Evolutionary conservation across 164 flowering plant genomes (phyloP).

Genomic region (Sedum album): DNA sequence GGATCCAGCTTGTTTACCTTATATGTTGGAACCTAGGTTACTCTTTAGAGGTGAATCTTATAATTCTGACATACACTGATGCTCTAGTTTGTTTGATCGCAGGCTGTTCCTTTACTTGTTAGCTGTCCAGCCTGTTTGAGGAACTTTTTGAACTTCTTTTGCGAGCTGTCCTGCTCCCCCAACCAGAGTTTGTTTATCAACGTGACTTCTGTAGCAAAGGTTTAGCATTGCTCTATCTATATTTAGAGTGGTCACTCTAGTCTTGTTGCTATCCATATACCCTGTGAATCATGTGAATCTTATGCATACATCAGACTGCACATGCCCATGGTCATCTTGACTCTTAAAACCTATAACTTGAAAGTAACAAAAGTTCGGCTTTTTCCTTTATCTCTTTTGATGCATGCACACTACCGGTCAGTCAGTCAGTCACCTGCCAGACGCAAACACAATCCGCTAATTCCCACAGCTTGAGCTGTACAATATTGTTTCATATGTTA

Average conservation of each 20-base stretch:
- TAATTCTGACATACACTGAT: not conserved
- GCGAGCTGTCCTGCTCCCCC: conserved; percentile 95
- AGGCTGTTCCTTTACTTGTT: conserved; percentile 97
- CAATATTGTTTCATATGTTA: not conserved
- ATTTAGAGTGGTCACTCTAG: not conserved
- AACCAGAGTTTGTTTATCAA: conserved; percentile 92
- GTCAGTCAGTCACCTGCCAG: too few species aligned
- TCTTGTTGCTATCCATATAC: not conserved
- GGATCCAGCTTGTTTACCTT: not conserved
- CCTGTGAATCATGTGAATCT: not conserved
- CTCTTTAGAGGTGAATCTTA: not conserved
- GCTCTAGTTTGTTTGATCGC: conserved; percentile 21
- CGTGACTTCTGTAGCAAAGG: conserved; percentile 76
- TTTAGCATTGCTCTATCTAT: conserved; percentile 17
- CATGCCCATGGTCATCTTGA: not conserved
- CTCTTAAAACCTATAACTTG: not conserved
- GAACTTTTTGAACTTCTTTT: conserved; percentile 87
- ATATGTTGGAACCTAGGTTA: not conserved
- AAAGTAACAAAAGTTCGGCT: not conserved
- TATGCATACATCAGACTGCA: not conserved
- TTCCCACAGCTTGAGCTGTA: not conserved
- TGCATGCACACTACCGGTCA: not conserved
- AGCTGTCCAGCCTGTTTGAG: conserved; percentile 99
- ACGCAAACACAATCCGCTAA: not conserved
- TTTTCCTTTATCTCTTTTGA: not conserved